Conservation (phyloP, 352 stramenopile species). For the Phytophthora pinifolia region DNA sequence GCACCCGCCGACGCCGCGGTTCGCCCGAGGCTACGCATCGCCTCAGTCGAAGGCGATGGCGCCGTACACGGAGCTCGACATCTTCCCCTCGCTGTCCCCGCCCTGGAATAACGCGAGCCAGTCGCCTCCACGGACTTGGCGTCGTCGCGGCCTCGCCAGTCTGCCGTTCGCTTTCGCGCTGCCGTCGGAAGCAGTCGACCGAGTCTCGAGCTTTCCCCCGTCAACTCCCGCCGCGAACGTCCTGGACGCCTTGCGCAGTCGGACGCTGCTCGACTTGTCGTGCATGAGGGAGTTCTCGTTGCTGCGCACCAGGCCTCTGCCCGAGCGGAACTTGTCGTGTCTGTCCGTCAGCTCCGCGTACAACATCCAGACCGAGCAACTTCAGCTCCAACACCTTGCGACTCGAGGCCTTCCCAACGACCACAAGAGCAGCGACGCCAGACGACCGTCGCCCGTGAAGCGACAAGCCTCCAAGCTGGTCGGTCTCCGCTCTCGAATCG, state of each 20-base stretch:
- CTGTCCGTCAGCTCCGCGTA: slow-evolving; percentile 46
- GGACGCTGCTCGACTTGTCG: slow-evolving; percentile 46
- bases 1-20: slow-evolving; percentile 4
- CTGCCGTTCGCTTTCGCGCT: slow-evolving; percentile 25
- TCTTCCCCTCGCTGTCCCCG: slow-evolving; percentile 19
- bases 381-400: slow-evolving; percentile 39
- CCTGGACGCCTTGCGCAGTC: slow-evolving; percentile 35
- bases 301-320: slow-evolving; percentile 32
- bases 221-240: slow-evolving; percentile 17
- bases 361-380: slow-evolving; percentile 43
- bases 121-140: not conserved
- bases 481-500: slow-evolving; percentile 11
- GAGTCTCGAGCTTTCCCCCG: not conserved
- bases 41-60: slow-evolving; percentile 4
- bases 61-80: slow-evolving; percentile 24
- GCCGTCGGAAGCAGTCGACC: slow-evolving; percentile 14
- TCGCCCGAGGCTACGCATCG: slow-evolving; percentile 4
- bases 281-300: slow-evolving; percentile 62
- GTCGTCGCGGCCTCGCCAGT: slow-evolving; percentile 21
- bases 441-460: slow-evolving; percentile 11
- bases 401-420: not conserved
- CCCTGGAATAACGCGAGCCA: slow-evolving; percentile 3
- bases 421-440: not conserved
- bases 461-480: slow-evolving; percentile 5
- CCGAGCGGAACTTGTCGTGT: slow-evolving; percentile 41